Base-by-base conservation (phyloP, 176 grass and related monocot species). In the Miscanthus lutarioriparius region DNA sequence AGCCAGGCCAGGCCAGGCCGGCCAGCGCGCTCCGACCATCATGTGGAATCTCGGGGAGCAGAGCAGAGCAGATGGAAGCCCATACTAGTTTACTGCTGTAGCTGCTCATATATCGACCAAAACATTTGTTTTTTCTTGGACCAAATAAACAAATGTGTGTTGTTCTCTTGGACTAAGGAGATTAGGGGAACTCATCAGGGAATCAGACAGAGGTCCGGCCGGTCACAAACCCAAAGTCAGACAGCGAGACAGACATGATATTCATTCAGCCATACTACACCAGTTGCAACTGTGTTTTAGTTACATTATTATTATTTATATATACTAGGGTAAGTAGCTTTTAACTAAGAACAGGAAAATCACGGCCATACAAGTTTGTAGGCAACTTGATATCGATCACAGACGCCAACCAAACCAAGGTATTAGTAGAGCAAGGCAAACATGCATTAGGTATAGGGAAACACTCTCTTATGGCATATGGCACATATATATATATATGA, bases 1-100 rank as follows among this genome's bases (percentile, higher is more conserved):
- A 44, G 15, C 68, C 37, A 70, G 49, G 20, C 53, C 49, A 51
- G 6, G 53, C 53, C n/a, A n/a, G n/a, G n/a, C n/a, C n/a, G 49
- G 20, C 53, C 53, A 58, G 22, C 54, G 53, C 53, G 8, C 28
- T 15, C 65, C 36, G 82, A 67, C 72, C 72, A 67, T 56, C 32
- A 54, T 27, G 43, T 76, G 41, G 82, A 77, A 84, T 84, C 82
- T 64, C 51, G 62, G 32, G 14, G 61, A 53, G 64, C 58, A 49
- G 59, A 53, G 64, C 58, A 49, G 59, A 20, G 40, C 5, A 27
- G 37, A 23, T 53, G 26, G 3, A 44, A 65, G 23, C 72, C 72
- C 62, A 58, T 68, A 32, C 37, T 76, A 53, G 2, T 36, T 4
- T 8, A 27, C 25, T 19, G 27, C 43, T 74, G 71, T 49, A 56